A percentile compares a stretch with the other conserved stretches of the same genome.
Conservation (phyloP, 202 grass and related monocot species). For the Setaria italica region DNA sequence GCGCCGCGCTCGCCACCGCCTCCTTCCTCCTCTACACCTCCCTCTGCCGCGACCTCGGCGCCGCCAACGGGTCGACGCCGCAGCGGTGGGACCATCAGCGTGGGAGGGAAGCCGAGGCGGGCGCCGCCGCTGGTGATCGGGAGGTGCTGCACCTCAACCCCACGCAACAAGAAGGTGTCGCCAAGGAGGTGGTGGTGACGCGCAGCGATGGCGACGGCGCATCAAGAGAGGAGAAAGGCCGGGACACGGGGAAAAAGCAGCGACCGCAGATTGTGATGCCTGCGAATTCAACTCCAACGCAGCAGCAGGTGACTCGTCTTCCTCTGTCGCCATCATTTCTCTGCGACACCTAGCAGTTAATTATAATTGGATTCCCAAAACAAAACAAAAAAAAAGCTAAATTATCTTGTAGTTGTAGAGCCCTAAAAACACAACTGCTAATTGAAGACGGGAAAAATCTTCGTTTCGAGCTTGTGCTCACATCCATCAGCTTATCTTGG, state of each 20-base stretch:
- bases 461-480: too few species aligned
- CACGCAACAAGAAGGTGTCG: not conserved
- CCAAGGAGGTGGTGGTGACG: not conserved
- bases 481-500: too few species aligned
- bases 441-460: not conserved
- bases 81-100: not conserved
- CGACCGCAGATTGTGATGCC: constrained; percentile 41
- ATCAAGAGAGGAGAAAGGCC: too few species aligned
- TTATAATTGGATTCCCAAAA: not conserved
- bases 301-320: constrained; percentile 11
- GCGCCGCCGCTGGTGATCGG: not conserved
- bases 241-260: not conserved
- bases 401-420: not conserved
- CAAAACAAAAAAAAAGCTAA: not conserved
- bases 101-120: not conserved
- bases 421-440: not conserved
- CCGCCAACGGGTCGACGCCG: not conserved
- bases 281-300: not conserved
- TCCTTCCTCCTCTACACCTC: constrained; percentile 66
- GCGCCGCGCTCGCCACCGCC: constrained; percentile 60
- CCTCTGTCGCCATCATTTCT: not conserved
- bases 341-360: not conserved
- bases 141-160: not conserved
- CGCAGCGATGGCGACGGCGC: not conserved
- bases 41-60: constrained; percentile 41